Base-by-base conservation (phyloP, 2,329 filamentous ascomycete genomes). In the Botrytis paeoniae region DNA sequence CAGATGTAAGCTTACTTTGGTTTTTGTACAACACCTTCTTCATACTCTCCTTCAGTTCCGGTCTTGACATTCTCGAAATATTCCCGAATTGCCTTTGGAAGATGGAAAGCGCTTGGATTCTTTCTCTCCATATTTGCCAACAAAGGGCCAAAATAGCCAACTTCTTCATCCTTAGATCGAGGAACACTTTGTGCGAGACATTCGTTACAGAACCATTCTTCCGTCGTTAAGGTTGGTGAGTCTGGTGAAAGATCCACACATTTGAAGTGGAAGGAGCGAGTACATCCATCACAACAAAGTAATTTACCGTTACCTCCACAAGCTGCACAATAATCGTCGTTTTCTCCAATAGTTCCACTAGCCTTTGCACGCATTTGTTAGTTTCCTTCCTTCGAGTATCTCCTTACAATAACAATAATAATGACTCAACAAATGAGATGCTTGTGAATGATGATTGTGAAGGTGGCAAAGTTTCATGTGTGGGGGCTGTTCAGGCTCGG, bases 221-320 rank as follows among this genome's bases (percentile, higher is more conserved):
- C 92, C n/a, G 70, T 92, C 73, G 91, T 90, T 73, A 91, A 85
- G 74, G 89, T 87, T 72, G 90, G 86, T 54, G 78, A 75, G 39
- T 75, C 75, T 77, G 94, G 85, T 57, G 93, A 92, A 75, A 95
- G 94, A 82, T 97, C 92, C 77, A 96, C 89, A 81, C 96, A 98
- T 74, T 89, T 87, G 81, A 96, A 94, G 83, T 98, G 96, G 83
- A 97, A 98, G 9, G 95, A 93, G 77, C 93, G 90, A 74, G 91
- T 89, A 83, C 96, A 99, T 75, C 92, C 93, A 84, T 98, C 96
- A 82, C 96, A 99, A 83, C 95, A 98, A 76, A 98, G 87, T 75
- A 99, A 88, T 78, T 94, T 90, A 73, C 95, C 95, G 77, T 89
- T 92, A 76, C 92, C 92, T 79, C 91, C 89, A 83, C 96, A 99